These are phyloP conservation scores for Phyllostachys edulis DNA, from an alignment of 176 grass and related monocot species.

Conservation along the genomic window DNA sequence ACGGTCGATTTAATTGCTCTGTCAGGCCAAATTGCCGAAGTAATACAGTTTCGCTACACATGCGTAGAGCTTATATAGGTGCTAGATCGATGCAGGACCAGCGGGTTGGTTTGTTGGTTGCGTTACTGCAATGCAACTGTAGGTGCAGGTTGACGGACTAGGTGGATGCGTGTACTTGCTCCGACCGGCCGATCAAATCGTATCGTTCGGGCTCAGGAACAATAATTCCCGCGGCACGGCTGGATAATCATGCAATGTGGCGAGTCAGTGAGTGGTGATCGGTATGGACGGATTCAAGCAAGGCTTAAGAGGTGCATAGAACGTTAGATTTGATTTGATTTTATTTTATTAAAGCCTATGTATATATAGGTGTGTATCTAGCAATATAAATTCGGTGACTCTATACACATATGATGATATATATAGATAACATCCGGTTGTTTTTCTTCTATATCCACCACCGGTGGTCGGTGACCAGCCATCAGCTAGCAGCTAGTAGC, in stretches of 20 bases:
- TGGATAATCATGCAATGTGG: not conserved
- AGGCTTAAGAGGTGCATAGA: no score
- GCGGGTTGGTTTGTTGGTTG: not conserved
- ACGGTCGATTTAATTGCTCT: not conserved
- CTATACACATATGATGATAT: no score
- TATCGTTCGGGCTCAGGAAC: not conserved
- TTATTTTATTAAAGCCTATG: no score
- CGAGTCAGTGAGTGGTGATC: not conserved
- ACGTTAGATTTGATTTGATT: no score
- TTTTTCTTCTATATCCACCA: no score
- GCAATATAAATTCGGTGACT: no score
- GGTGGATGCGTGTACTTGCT: not conserved
- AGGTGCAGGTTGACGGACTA: not conserved
- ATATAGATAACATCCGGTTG: no score
- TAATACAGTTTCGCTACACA: not conserved
- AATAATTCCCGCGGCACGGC: not conserved
- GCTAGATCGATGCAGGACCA: no score
- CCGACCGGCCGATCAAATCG: constrained; percentile 9
- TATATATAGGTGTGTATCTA: no score
- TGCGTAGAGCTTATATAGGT: no score
- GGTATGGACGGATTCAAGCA: no score
- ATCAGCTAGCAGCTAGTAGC: not conserved
- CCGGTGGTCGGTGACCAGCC: not conserved
- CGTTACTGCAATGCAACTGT: not conserved
- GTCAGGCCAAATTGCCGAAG: constrained; percentile 22